A percentile compares a stretch with the other conserved stretches of the same genome.
Conservation (phyloP, 139 green algal genomes). For the Eudorina sp. region DNA sequence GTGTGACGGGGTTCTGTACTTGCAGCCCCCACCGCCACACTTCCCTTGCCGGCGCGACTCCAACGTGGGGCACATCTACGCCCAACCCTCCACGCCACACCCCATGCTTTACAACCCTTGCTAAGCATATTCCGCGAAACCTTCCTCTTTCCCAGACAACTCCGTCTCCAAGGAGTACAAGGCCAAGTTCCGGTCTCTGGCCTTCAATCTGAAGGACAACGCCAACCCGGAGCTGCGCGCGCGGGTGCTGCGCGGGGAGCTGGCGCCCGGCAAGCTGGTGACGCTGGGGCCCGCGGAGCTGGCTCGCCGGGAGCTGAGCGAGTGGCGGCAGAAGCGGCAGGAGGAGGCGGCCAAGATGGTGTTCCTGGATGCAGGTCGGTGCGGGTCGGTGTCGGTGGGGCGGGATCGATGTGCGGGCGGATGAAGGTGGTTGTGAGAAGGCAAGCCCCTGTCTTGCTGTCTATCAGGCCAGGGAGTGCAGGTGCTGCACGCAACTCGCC, state of each 20-base stretch:
- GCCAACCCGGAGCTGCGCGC: conserved; percentile 80
- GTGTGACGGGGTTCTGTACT: too few relatives aligned
- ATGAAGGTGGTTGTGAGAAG: too few relatives aligned
- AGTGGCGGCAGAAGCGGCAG: conserved; percentile 78
- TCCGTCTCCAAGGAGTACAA: conserved; percentile 86
- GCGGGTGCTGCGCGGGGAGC: conserved; percentile 72
- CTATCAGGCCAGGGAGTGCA: too few relatives aligned
- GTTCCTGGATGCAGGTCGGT: conserved; percentile 85
- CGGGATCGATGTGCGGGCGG: not conserved
- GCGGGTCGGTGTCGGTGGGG: not conserved
- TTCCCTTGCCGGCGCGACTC: too few relatives aligned
- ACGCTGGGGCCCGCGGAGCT: conserved; percentile 72
- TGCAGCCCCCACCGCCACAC: too few relatives aligned
- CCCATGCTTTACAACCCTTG: too few relatives aligned
- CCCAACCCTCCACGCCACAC: too few relatives aligned
- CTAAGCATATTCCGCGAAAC: too few relatives aligned
- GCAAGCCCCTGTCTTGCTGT: too few relatives aligned
- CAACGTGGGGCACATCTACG: too few relatives aligned
- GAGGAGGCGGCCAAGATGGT: conserved; percentile 80
- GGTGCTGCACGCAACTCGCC: too few relatives aligned
- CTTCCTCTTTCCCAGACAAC: conserved; percentile 57
- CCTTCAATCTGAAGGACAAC: conserved; percentile 91
- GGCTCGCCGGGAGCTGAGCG: conserved; percentile 75
- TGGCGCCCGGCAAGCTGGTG: conserved; percentile 65
- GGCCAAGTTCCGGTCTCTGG: conserved; percentile 82